Evolutionary conservation across 805 yeast species (phyloP), one percentile per base, ranked within the genome.

Genomic region (Yamadazyma paraphyllophila): DNA sequence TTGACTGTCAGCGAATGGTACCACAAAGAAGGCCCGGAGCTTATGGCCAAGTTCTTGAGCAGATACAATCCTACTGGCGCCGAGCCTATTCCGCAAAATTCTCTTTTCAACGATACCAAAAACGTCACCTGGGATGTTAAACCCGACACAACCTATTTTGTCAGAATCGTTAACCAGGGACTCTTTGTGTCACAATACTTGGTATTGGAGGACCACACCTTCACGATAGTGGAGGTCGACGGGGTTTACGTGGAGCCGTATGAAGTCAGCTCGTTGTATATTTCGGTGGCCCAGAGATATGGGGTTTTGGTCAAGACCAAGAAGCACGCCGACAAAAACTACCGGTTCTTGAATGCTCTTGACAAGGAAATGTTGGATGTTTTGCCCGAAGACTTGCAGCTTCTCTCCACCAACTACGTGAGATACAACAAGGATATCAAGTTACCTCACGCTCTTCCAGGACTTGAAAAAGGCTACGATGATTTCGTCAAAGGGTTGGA

Each of bases 21-120:
- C 71, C 96, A 89, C 63, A 75, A 76, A 38, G 63, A 66, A 41
- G 74, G 83, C 27, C 70, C 71, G 20, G 79, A 66, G 32, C 71
- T 85, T 54, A 68, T 74, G 52, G 69, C 75, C 13, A 47, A 56
- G 31, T 91, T 94, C 71, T 61, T 90, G 73, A 79, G 70, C 53
- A 63, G 83, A 51, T 82, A 75, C 72, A 94, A 94, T 67, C 99
- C 99, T 48, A 88, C 97, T 8, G 99, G 99, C 60, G 97, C 98
- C 36, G 99, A 94, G 71, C 99, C 99, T 42, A 83, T 94, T 55
- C 99, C 99, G 7, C 85, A 87, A 54, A 73, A 77, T 62, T 66
- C 86, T 55, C 76, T 94, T 57, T 73, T 90, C 65, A 92, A 92
- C 70, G 89, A 90, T 61, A 83, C 96, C 10, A 78, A 74, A 59